Base-by-base conservation (phyloP, 1,284 basidiomycete genomes). In the Inonotus obliquus region DNA sequence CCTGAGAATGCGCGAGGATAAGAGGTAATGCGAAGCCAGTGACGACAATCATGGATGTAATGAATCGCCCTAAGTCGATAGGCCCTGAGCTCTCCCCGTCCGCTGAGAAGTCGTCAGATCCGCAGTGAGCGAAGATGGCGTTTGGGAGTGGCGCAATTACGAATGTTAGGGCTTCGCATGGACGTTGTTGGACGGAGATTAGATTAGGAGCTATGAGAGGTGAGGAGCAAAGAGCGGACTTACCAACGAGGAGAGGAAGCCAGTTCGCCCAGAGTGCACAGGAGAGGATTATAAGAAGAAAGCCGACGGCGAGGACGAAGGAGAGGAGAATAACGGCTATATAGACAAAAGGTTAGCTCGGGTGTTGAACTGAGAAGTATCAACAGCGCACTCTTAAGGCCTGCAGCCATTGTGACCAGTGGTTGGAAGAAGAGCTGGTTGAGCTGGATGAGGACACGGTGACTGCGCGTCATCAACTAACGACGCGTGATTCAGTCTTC, bases 191-290 rank as follows among this genome's bases (percentile, higher is more conserved):
- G 7, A 25, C 4, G 23, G 7, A 49, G 25, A 23, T 11, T 9
- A 23, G 14, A 25, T 19, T 1, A 25, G 19, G n/a, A 25, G 38
- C 27, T 21, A 45, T 44, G 23, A 49, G 21, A 32, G 61, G 29
- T 35, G 41, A 23, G 21, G 51, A 53, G 45, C 27, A 35, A 61
- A 21, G n/a, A 83, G 32, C 4, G 32, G 4, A 9, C 94, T 72
- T 69, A 97, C 96, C 96, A 67, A 98, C 96, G 67, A 99, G 84
- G 55, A 99, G 80, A 51, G 97, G 97, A 14, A 99, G 80, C 97
- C 97, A 99, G 75, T 99, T 99, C 38, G 85, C 77, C 89, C 91
- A 99, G 41, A 99, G 79, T 25, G 97, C 96, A 73, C 97, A 99
- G 1, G 94, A 96, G 32, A 99, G 88, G 74, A 99, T 99, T 72